Base-by-base conservation (phyloP, 768 basidiomycete genomes). In the Terana coerulea region DNA sequence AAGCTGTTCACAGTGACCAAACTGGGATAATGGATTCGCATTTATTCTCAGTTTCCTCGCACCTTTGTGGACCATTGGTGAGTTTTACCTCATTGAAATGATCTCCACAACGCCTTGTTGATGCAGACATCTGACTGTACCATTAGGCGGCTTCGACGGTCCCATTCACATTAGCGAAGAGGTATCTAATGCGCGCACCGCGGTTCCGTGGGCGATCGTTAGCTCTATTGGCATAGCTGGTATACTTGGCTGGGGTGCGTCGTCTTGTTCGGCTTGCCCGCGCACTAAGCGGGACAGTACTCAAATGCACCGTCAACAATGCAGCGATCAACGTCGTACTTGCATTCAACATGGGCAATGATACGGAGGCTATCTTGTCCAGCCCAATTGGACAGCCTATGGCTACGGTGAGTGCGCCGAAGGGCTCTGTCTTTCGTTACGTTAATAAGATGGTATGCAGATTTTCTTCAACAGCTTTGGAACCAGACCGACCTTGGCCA, bases 161-260 rank as follows among this genome's bases (percentile, higher is more conserved):
- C 74, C 72, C 42, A 80, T 86, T 0, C 84, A 87, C 56, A 84
- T 88, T 51, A 83, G 81, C 49, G 86, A 87, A 61, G 85, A 86
- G 62, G 83, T 82, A 1, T 73, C 76, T 0, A 90, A 90, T 57
- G 87, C 87, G 0, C 76, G 79, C 14, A 73, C 71, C 0, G 84
- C 83, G 26, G 54, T 88, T 1, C 88, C 86, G 1, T 85, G 78
- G 75, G 84, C 83, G 7, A 86, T 88, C 41, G 75, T 83, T n/a
- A 69, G 67, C 25, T 75, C 86, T 1, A 77, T 78, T 39, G 76
- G 69, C 8, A 76, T 81, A 37, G 77, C 78, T 33, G 78, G 79
- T 43, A 56, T 84, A 12, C 70, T 85, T 9, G 84, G 84, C 26
- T 80, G 75, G 72, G 81, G 84, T 83, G 60, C 17, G 75, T 55